Evolutionary conservation across 208 protist species (phyloP), one percentile per base, ranked within the genome.

Genomic region (Perkinsela sp.): DNA sequence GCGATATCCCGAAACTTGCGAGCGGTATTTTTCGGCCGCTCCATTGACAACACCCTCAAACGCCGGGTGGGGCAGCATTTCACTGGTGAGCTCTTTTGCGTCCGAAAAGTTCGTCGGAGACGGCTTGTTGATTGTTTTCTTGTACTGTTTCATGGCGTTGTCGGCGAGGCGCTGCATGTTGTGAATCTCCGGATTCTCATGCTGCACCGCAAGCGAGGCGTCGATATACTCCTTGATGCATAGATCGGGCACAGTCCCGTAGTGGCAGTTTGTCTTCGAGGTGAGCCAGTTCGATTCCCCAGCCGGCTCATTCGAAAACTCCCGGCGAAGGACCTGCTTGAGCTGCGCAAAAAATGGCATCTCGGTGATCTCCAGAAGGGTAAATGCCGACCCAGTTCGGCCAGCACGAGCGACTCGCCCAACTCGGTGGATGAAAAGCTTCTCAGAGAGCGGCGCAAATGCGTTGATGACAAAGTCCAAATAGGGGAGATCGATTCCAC

Each of bases 391-490:
- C 30, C 97, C 97, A 2, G 71, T 75, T 30, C 93, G 80, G 16
- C 96, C 97, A n/a, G 95, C 95, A 76, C 97, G 90, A 0, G 96
- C 97, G 1, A 96, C 95, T 78, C 97, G 84, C 66, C 97, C 97
- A 22, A 96, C 93, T 66, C 97, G 81, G 66, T 95, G 90, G n/a
- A 97, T 80, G 74, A 96, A 97, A 2, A 97, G 77, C 78, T 99
- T 99, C 6, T 95, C 83, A 65, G 77, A 94, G 1, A 86, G 73
- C 13, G 97, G 94, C 69, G 99, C 99, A 69, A 97, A 94, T 72
- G 92, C 98, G 84, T 99, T 99, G 68, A 99, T 89, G 1, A 99
- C 96, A 74, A 97, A 94, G 78, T 99, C 95, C 0, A 99, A 79
- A 32, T 96, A 73, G 30, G 96, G 96, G 65, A 99, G 81, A 78